Conservation (phyloP, 148 eudicot species). For the Spergularia bocconei region DNA sequence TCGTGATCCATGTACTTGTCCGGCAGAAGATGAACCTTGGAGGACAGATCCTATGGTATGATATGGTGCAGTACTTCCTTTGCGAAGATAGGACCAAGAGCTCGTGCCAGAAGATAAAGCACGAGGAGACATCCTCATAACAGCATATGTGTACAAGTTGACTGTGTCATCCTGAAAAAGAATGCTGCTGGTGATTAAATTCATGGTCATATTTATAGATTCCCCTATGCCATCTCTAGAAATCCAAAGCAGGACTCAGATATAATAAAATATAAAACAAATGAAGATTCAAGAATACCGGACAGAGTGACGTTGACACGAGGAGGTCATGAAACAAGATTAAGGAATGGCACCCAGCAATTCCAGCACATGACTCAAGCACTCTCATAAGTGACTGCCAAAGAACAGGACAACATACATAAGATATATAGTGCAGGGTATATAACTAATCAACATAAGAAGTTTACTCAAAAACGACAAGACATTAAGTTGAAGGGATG, state of each 20-base stretch:
- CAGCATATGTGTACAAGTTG: conserved; percentile 76
- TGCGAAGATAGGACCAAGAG: conserved; percentile 77
- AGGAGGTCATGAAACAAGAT: conserved; percentile 87
- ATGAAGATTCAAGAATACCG: conserved; percentile 41
- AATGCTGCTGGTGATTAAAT: neutral
- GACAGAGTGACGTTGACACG: conserved; percentile 79
- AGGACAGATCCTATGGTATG: conserved; percentile 37
- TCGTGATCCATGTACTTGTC: conserved; percentile 42
- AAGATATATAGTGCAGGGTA: conserved; percentile 1
- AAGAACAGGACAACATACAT: conserved; percentile 11
- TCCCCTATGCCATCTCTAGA: neutral
- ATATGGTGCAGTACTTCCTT: conserved; percentile 58
- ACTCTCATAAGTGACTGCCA: conserved; percentile 76
- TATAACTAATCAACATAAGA: neutral
- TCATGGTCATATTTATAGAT: neutral
- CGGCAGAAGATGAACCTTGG: conserved; percentile 44
- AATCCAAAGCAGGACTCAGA: neutral
- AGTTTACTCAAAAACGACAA: neutral
- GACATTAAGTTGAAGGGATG: neutral
- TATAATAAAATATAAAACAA: neutral
- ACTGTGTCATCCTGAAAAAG: conserved; percentile 73
- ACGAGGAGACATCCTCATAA: conserved; percentile 77
- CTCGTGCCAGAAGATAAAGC: conserved; percentile 65
- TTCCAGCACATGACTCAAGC: conserved; percentile 70
- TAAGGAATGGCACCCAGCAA: conserved; percentile 60